These are phyloP conservation scores for Saccharomycopsis lassenensis DNA, from an alignment of 805 yeast genomes.

Conservation along the genomic window DNA sequence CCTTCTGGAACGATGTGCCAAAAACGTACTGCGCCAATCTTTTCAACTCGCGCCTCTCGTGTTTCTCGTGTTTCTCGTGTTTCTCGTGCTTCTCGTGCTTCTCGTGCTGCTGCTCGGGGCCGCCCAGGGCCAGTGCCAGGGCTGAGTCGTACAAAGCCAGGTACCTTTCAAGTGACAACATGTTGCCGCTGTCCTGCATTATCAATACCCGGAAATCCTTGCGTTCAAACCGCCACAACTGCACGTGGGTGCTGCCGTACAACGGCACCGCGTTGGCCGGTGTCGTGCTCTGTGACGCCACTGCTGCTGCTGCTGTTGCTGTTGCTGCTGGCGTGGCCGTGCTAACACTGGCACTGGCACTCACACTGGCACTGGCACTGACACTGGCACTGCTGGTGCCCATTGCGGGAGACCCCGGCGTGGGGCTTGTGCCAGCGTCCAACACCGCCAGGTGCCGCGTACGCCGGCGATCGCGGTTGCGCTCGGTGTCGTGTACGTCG, in stretches of 20 bases:
- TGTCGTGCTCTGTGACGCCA: too few species aligned
- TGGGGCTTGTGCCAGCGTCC: too few species aligned
- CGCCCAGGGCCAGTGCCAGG: background rate
- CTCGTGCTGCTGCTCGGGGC: background rate
- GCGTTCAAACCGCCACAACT: constrained; percentile 6
- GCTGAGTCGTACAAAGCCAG: constrained; percentile 15
- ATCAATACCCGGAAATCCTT: constrained; percentile 16
- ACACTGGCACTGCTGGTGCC: too few species aligned
- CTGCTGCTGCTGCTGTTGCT: too few species aligned
- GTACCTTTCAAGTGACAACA: constrained; percentile 12
- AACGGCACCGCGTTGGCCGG: constrained; percentile 10
- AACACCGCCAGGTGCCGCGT: too few species aligned
- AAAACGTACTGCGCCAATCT: constrained; percentile 15
- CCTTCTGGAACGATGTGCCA: constrained; percentile 16
- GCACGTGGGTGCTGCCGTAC: constrained; percentile 9
- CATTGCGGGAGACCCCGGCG: too few species aligned
- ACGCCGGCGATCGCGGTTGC: too few species aligned
- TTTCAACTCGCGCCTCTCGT: background rate
- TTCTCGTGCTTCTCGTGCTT: background rate
- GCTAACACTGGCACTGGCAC: too few species aligned
- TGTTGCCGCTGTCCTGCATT: constrained; percentile 15
- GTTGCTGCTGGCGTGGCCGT: too few species aligned
- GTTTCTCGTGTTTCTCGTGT: constrained; percentile 3
- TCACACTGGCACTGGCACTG: too few species aligned
- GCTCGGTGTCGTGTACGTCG: too few species aligned